Conservation (phyloP, 2,329 filamentous ascomycete genomes). For the Rutstroemia sp. region DNA sequence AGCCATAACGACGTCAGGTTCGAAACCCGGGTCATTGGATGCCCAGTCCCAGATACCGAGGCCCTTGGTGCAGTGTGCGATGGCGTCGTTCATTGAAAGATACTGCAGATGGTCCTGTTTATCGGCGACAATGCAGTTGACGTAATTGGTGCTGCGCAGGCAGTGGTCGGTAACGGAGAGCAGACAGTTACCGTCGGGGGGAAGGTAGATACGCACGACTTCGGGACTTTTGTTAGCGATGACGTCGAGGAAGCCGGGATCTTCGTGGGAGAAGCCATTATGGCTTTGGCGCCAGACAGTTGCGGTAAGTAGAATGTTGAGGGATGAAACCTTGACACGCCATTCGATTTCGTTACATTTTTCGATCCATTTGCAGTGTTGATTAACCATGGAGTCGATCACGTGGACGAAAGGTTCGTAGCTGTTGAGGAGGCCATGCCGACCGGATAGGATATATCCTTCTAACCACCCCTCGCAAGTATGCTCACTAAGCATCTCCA, state of each 20-base stretch:
- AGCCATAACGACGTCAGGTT: slow-evolving; percentile 71
- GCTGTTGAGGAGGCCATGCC: slow-evolving; percentile 66
- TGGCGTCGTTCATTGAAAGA: slow-evolving; percentile 63
- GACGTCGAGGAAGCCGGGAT: slow-evolving; percentile 73
- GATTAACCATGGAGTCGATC: slow-evolving; percentile 80
- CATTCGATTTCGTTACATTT: slow-evolving; percentile 75
- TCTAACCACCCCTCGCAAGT: slow-evolving; percentile 76
- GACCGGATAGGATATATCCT: slow-evolving; percentile 67
- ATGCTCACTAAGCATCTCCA: slow-evolving; percentile 81
- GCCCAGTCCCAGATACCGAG: slow-evolving; percentile 73
- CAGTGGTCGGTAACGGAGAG: slow-evolving; percentile 73
- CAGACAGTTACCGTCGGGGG: slow-evolving; percentile 71
- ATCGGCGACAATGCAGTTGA: slow-evolving; percentile 74
- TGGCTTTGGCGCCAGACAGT: slow-evolving; percentile 68
- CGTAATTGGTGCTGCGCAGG: slow-evolving; percentile 65
- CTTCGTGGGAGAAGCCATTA: slow-evolving; percentile 67
- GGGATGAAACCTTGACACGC: slow-evolving; percentile 64
- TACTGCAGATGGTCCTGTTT: slow-evolving; percentile 75
- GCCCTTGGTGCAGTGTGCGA: slow-evolving; percentile 72
- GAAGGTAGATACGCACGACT: slow-evolving; percentile 73
- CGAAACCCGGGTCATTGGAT: slow-evolving; percentile 58
- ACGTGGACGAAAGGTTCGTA: slow-evolving; percentile 81
- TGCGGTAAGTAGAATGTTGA: slow-evolving; percentile 73
- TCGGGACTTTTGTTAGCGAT: slow-evolving; percentile 75
- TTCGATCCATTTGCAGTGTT: slow-evolving; percentile 81